Conservation (phyloP, 2,329 filamentous ascomycete genomes). For the Botrytis medusae region DNA sequence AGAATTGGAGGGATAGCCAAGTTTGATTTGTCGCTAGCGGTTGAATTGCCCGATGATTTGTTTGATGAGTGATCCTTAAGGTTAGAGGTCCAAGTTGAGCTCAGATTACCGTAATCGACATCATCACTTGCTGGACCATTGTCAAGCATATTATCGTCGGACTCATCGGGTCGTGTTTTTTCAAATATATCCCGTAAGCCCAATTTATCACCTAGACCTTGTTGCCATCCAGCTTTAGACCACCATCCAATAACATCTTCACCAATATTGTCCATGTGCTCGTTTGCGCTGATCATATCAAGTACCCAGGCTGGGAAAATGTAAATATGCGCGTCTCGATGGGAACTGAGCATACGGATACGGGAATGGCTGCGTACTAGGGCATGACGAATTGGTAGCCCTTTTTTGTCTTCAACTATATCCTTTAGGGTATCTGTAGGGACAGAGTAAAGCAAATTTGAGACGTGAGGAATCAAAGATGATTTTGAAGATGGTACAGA, state of each 20-base stretch:
- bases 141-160: conserved; percentile 38
- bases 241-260: conserved; percentile 94
- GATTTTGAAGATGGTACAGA: conserved; percentile 59
- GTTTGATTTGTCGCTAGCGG: conserved; percentile 28
- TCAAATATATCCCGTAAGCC: conserved; percentile 66
- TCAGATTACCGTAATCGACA: conserved; percentile 36
- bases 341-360: conserved; percentile 76
- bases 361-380: conserved; percentile 73
- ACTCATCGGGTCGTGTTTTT: conserved; percentile 44
- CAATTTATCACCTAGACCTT: conserved; percentile 75
- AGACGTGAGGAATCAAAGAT: conserved; percentile 66
- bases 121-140: conserved; percentile 35
- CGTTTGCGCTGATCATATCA: conserved; percentile 76
- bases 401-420: conserved; percentile 71
- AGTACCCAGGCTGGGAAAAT: conserved; percentile 91
- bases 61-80: conserved; percentile 17
- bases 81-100: conserved; percentile 38
- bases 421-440: conserved; percentile 89
- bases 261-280: conserved; percentile 80
- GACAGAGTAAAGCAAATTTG: conserved; percentile 80
- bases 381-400: conserved; percentile 71
- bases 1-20: conserved; percentile 70
- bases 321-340: conserved; percentile 92
- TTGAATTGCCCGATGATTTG: background rate
- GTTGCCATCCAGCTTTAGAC: conserved; percentile 92